Evolutionary conservation across 1,284 basidiomycete genomes (phyloP), one percentile per base, ranked within the genome.

Genomic region (Phellinidium pouzarii): DNA sequence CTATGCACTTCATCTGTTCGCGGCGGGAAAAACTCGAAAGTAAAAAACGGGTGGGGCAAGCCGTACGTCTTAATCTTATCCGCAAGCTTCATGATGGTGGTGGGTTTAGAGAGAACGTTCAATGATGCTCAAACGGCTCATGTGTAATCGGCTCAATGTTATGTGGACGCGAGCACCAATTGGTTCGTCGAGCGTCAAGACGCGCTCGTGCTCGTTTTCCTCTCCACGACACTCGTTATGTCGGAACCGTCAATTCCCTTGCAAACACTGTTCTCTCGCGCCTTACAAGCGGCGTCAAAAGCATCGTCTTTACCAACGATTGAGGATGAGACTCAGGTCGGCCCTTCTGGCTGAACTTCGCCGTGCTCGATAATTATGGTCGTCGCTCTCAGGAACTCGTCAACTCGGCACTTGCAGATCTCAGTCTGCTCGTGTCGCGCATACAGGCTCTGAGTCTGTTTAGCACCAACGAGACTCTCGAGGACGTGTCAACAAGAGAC

Each of bases 1-100:
- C 43, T 44, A 52, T 59, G 48, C 43, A 84, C 88, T 75, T 89
- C 87, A 65, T 91, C 86, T 43, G 94, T 97, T 55, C 91, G 80
- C 2, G 94, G 94, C 29, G 94, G 94, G 65, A 98, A 98, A 78
- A 96, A 97, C 67, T 95, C 91, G 70, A 94, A 88, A 7, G 89
- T 87, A 67, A 84, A 93, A 67, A 91, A 92, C 0, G 90, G 87
- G 17, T 66, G 71, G 2, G 65, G 57, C 7, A 71, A 61, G 22
- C 66, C 57, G 52, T 73, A 69, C 12, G 64, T 59, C 1, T 68
- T 62, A 55, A 91, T 78, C 65, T 84, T 87, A 57, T 87, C 79
- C 1, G 73, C 69, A 47, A 90, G 65, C 69, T 86, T 88, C 87
- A 89, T 89, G 41, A 37, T 29, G 42, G 40, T 50, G n/a, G 17